Conservation (phyloP, 2,329 filamentous ascomycete genomes). For the Colletotrichum scovillei region DNA sequence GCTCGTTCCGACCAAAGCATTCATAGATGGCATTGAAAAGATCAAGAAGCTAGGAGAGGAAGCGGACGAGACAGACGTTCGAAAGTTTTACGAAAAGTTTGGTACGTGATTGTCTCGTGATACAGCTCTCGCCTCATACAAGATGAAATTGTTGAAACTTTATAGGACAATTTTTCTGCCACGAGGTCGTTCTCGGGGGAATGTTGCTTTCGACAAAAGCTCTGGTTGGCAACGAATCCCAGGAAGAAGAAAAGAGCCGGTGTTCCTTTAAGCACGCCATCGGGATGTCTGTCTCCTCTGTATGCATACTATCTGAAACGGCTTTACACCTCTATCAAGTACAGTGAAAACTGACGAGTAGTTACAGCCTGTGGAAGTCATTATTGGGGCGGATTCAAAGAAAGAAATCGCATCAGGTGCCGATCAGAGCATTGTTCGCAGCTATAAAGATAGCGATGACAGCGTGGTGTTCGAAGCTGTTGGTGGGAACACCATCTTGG, state of each 20-base stretch:
- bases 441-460: background rate
- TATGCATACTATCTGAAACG: background rate
- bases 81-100: slow-evolving; percentile 8
- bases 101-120: background rate
- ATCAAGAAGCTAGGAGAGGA: background rate
- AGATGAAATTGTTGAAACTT: background rate
- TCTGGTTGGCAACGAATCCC: background rate
- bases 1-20: background rate
- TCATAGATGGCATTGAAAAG: background rate
- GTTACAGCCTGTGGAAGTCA: background rate
- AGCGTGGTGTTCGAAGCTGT: slow-evolving; percentile 18
- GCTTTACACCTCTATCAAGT: background rate
- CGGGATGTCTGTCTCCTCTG: background rate
- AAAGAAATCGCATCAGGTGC: background rate
- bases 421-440: background rate
- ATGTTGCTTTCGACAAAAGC: slow-evolving; percentile 18
- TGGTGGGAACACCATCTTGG: slow-evolving; percentile 23
- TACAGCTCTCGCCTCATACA: too few relatives aligned
- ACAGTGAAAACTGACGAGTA: background rate
- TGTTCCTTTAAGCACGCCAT: background rate
- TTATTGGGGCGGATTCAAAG: background rate
- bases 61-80: background rate
- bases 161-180: slow-evolving; percentile 19
- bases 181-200: slow-evolving; percentile 14
- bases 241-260: background rate